Percentiles rank a stretch among this genome's conserved stretches.
phyloP scores from a whole-genome alignment of 495 filamentous ascomycete species.

The Cercophora newfieldiana region DNA sequence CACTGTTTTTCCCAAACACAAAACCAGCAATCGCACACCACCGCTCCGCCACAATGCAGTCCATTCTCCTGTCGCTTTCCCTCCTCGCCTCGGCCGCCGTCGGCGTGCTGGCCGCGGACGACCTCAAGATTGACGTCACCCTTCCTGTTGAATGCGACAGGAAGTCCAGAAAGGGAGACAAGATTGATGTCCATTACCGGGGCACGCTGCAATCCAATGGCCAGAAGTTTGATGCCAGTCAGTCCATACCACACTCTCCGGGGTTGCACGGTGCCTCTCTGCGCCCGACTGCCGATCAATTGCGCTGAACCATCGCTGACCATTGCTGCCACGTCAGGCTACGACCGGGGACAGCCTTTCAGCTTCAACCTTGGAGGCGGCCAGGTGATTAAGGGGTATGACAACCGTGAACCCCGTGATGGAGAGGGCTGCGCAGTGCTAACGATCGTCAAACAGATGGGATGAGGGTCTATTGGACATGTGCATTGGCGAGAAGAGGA shows the following conservation, averaged over 20 bases:
- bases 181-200: conserved; percentile 80
- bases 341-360: conserved; percentile 74
- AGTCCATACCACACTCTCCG: conserved; percentile 14
- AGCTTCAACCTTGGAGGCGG: conserved; percentile 75
- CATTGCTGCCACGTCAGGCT: conserved; percentile 40
- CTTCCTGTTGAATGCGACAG: conserved; percentile 65
- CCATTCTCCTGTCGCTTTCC: conserved; percentile 57
- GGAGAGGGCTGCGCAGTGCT: conserved; percentile 4
- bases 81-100: conserved; percentile 54
- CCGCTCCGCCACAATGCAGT: conserved; percentile 48
- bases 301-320: conserved; percentile 15
- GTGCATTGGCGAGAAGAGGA: conserved; percentile 94
- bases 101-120: conserved; percentile 52
- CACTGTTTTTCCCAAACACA: not conserved
- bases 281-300: conserved; percentile 2
- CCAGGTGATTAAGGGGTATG: conserved; percentile 81
- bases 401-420: not conserved
- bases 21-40: not conserved
- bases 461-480: conserved; percentile 89
- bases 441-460: conserved; percentile 57
- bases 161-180: conserved; percentile 75
- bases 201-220: conserved; percentile 67
- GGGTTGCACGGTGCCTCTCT: not conserved
- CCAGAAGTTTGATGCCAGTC: conserved; percentile 60
- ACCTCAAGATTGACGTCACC: conserved; percentile 73